Percentiles rank a stretch among this genome's conserved stretches.
Evolutionary conservation across 495 filamentous ascomycete species (phyloP).

Genomic region (Aspergillus campestris): DNA sequence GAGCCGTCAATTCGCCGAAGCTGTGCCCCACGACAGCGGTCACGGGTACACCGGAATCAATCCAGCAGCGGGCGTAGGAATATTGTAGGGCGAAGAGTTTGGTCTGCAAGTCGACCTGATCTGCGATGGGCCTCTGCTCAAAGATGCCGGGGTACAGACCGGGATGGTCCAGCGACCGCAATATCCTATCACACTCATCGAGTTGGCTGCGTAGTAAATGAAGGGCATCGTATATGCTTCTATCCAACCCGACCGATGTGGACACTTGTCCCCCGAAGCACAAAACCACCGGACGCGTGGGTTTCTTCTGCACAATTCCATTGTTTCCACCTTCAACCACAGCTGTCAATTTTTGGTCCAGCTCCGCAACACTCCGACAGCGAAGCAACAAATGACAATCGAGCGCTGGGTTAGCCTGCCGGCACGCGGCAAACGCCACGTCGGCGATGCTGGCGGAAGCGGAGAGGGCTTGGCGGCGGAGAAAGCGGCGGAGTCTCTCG

Average conservation of each 20-base stretch:
- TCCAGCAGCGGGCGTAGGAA: constrained; percentile 37
- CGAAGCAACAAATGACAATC: constrained; percentile 6
- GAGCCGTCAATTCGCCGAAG: constrained; percentile 39
- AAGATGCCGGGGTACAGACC: constrained; percentile 45
- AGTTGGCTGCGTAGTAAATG: constrained; percentile 33
- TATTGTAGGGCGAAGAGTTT: constrained; percentile 43
- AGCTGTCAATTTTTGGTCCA: neutral
- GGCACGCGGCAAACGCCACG: constrained; percentile 7
- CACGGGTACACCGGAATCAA: constrained; percentile 29
- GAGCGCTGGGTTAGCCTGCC: constrained; percentile 11
- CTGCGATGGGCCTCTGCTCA: constrained; percentile 19
- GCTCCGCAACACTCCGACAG: constrained; percentile 3
- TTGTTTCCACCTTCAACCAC: constrained; percentile 1
- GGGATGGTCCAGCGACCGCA: constrained; percentile 15
- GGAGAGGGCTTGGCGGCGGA: neutral
- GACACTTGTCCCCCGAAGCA: constrained; percentile 49
- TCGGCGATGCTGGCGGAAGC: constrained; percentile 2
- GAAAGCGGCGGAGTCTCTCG: neutral
- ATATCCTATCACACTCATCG: constrained; percentile 7
- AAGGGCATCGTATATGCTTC: constrained; percentile 23
- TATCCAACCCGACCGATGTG: constrained; percentile 33
- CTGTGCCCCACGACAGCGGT: constrained; percentile 42
- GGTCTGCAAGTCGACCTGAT: constrained; percentile 37
- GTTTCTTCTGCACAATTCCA: constrained; percentile 7
- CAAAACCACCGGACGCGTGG: constrained; percentile 31